These are phyloP conservation scores for Mycena floridula DNA, from an alignment of 768 basidiomycete species.

Conservation along the genomic window DNA sequence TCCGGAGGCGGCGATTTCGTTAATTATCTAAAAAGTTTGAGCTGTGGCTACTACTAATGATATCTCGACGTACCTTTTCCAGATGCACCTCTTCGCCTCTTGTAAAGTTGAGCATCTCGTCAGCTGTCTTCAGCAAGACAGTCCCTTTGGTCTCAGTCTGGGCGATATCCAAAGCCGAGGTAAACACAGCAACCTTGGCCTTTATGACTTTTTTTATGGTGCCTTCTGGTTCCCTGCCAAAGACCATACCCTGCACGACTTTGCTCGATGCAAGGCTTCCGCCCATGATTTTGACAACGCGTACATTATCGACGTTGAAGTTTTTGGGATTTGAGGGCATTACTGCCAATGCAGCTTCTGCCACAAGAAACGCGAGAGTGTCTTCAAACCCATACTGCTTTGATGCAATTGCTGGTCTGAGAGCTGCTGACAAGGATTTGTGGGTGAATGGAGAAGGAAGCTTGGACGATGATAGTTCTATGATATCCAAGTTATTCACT, in stretches of 20 bases:
- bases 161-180: constrained; percentile 84
- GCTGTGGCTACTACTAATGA: constrained; percentile 1
- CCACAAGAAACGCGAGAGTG: constrained; percentile 72
- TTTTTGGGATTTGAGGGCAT: constrained; percentile 86
- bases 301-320: constrained; percentile 97
- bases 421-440: constrained; percentile 62
- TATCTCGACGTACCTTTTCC: constrained; percentile 56
- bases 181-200: constrained; percentile 95
- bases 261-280: constrained; percentile 78
- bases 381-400: constrained; percentile 97
- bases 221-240: constrained; percentile 93
- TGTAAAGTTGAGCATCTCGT: constrained; percentile 97
- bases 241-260: constrained; percentile 97
- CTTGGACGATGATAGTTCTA: constrained; percentile 65
- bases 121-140: constrained; percentile 89
- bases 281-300: constrained; percentile 98
- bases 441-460: constrained; percentile 69
- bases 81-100: constrained; percentile 94
- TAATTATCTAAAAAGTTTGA: constrained; percentile 70
- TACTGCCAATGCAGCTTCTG: constrained; percentile 87
- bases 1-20: constrained; percentile 94
- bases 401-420: constrained; percentile 90
- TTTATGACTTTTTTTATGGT: constrained; percentile 74
- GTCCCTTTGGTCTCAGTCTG: constrained; percentile 99
- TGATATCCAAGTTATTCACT: background rate